Base-by-base conservation (phyloP, 257 asterid species). In the Hygrophila difformis region DNA sequence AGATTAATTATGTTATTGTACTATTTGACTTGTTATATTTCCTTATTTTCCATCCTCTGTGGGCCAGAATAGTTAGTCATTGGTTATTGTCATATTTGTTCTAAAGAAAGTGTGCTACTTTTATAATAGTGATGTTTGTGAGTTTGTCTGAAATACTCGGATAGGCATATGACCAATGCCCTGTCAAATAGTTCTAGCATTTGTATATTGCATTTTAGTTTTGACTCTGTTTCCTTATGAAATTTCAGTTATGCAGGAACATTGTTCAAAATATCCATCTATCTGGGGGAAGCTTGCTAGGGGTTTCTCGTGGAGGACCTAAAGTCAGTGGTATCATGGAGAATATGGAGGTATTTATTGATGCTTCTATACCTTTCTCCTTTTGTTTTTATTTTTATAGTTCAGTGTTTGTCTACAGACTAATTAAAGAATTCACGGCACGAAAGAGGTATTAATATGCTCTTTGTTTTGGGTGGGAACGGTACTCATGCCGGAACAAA, bases 401-500 rank as follows among this genome's bases (percentile, higher is more conserved):
- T 49, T 29, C 2, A 9, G 31, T 19, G 42, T 12, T 55, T 45
- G 24, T 58, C 56, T 51, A 53, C 31, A 18, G n/a, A 44, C 18
- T 50, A 50, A 49, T 62, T 34, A 45, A 41, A 49, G 45, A 22
- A 44, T 48, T 41, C 45, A 57, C 73, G 53, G 44, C 93, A 89
- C 96, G 80, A 79, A 64, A 71, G 92, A 68, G 94, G 96, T 56
- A 79, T 89, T 58, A 85, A 82, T 58, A 82, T 89, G 96, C 87
- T 89, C 52, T 89, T 85, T 51, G 93, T 89, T 61, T 84, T 89
- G 22, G 98, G 98, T 60, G 98, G 98, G 69, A 85, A 89, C 66
- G 98, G 96, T 52, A 89, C 98, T 17, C 98, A 89, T 67, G 96
- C 96, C 66, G 98, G 96, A 44, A 96, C 98, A 60, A 75, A 85